Evolutionary conservation across 2,329 filamentous ascomycete species (phyloP).

Genomic region (Fusarium sterilihyphosum): DNA sequence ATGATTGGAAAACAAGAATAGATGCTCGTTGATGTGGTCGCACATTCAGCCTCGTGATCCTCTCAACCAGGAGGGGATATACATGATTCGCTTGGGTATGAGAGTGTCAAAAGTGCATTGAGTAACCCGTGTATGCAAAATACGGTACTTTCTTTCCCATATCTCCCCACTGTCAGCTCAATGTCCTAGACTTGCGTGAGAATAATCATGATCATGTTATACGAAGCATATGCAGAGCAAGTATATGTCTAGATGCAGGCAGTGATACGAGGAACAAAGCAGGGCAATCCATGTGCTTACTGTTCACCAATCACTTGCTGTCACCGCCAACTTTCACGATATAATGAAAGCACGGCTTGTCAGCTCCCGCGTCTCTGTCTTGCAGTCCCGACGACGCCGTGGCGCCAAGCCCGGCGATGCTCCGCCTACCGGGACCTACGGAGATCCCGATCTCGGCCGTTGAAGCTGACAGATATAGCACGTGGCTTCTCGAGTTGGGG

Average conservation of each 20-base stretch:
- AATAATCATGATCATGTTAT: not conserved
- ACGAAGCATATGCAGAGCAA: not conserved
- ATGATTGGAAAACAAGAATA: not conserved
- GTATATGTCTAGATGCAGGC: not conserved
- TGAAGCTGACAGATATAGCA: not conserved
- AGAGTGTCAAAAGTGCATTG: not conserved
- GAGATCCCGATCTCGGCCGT: conserved; percentile 3
- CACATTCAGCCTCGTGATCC: not conserved
- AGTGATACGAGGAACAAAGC: conserved; percentile 13
- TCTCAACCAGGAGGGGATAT: not conserved
- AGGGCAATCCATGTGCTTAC: conserved; percentile 16
- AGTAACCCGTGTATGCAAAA: conserved; percentile 3
- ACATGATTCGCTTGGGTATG: not conserved
- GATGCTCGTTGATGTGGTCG: not conserved
- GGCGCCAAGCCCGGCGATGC: conserved; percentile 21
- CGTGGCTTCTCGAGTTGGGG: not conserved
- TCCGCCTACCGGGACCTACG: conserved; percentile 13
- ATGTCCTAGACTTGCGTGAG: not conserved
- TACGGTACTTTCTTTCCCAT: too few species aligned
- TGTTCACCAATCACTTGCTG: not conserved
- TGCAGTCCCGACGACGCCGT: conserved; percentile 26
- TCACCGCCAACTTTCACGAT: not conserved
- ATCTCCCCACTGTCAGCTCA: conserved; percentile 10
- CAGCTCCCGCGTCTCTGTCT: not conserved
- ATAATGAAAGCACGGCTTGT: not conserved